Percentiles rank a stretch among this genome's conserved stretches.
These are phyloP conservation scores for Obelidium mucronatum DNA, from an alignment of 192 early-diverging fungal species.

Conservation along the genomic window DNA sequence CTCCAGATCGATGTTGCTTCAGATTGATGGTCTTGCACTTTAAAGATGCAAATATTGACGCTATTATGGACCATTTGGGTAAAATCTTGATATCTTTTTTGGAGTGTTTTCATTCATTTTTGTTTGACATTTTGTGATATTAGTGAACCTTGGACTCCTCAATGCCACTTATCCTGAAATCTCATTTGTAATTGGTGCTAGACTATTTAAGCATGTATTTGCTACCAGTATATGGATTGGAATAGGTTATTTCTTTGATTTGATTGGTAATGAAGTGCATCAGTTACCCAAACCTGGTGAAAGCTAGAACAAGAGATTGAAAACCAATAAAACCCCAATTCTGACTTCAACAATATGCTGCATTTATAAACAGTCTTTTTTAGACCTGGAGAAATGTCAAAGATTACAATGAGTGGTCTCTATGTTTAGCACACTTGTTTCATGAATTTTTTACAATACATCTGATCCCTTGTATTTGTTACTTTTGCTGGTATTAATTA, in stretches of 20 bases:
- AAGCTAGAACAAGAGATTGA: no score
- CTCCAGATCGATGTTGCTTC: constrained; percentile 27
- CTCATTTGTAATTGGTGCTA: constrained; percentile 20
- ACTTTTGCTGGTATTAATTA: no score
- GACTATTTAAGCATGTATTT: constrained; percentile 15
- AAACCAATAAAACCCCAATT: no score
- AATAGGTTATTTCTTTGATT: constrained; percentile 17
- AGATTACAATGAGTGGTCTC: no score
- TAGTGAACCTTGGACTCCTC: constrained; percentile 16
- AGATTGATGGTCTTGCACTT: constrained; percentile 21
- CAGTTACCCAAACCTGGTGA: neutral
- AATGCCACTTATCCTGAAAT: constrained; percentile 25
- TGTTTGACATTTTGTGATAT: neutral
- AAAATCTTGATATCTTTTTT: neutral
- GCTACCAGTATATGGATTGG: constrained; percentile 15
- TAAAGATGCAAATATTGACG: constrained; percentile 27
- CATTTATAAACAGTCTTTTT: no score
- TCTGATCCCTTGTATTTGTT: no score
- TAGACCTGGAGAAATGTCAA: no score
- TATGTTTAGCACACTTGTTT: no score
- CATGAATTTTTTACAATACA: no score
- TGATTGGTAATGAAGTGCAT: constrained; percentile 18
- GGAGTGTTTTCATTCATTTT: neutral
- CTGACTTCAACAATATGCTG: no score
- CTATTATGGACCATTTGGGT: constrained; percentile 35